Conservation (phyloP, 225 moss, liverwort and hornwort genomes). For the Pseudoscleropodium purum region DNA sequence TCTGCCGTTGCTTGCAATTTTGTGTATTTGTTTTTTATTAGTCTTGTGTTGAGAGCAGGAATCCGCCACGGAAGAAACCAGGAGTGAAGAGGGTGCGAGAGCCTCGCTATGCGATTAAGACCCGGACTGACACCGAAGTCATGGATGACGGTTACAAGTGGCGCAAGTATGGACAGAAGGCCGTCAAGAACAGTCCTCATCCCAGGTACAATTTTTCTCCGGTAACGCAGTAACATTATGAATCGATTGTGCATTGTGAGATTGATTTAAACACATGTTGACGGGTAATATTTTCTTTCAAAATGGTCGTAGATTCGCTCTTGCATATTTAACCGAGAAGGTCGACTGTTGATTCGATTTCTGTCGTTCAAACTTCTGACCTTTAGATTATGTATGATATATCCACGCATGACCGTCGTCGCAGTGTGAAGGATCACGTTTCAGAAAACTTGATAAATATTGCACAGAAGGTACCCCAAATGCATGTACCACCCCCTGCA, state of each 20-base stretch:
- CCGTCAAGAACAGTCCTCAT: conserved; percentile 42
- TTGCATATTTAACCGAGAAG: neutral
- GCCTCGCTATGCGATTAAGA: conserved; percentile 45
- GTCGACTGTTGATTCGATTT: neutral
- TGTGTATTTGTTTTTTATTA: neutral
- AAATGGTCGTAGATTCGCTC: neutral
- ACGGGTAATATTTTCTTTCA: neutral
- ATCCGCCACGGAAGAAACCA: conserved; percentile 21
- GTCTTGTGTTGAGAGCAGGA: conserved; percentile 3
- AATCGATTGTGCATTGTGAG: neutral
- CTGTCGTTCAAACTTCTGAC: neutral
- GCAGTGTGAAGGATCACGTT: neutral
- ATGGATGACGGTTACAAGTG: conserved; percentile 55
- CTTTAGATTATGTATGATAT: neutral
- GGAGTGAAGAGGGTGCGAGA: conserved; percentile 39
- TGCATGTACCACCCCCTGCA: neutral
- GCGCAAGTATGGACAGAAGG: conserved; percentile 60
- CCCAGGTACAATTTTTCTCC: conserved; percentile 19
- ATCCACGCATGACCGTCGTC: neutral
- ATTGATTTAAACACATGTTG: neutral
- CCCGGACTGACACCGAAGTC: conserved; percentile 33
- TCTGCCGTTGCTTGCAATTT: neutral
- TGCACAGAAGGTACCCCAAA: neutral
- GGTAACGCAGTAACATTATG: neutral
- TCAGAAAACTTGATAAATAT: neutral